Percentiles rank a stretch among this genome's conserved stretches.
Evolutionary conservation across 1,284 basidiomycete genomes (phyloP).

Genomic region (Tilletia setariae): DNA sequence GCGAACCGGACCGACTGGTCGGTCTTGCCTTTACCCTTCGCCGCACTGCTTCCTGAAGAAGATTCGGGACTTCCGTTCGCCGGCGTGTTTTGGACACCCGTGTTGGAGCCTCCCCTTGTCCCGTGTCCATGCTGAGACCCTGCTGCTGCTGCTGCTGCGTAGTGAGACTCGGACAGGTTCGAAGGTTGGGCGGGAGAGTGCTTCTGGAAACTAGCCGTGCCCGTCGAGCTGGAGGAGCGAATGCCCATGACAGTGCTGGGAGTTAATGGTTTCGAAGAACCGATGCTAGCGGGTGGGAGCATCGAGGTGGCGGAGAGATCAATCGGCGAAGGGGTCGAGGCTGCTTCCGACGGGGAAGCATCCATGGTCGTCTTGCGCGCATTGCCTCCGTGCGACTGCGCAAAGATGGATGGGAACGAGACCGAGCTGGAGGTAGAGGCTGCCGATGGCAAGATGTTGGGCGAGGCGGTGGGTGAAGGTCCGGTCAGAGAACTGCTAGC

Average conservation of each 20-base stretch:
- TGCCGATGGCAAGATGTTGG: neutral
- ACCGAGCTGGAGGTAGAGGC: neutral
- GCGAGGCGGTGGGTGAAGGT: neutral
- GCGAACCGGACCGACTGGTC: constrained; percentile 10
- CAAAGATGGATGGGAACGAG: constrained; percentile 10
- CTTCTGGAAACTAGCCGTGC: neutral
- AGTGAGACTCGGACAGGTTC: neutral
- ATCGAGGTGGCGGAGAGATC: constrained; percentile 34
- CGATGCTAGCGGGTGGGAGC: constrained; percentile 29
- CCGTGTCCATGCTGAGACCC: neutral
- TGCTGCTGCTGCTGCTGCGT: neutral
- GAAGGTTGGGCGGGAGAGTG: neutral
- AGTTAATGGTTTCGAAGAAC: constrained; percentile 41
- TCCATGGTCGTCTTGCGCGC: constrained; percentile 29
- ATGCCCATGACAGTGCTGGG: constrained; percentile 52
- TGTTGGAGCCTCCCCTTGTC: neutral
- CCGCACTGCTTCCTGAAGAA: constrained; percentile 10
- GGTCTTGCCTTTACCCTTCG: constrained; percentile 12
- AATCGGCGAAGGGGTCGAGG: constrained; percentile 48
- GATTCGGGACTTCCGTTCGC: constrained; percentile 3
- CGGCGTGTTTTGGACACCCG: neutral
- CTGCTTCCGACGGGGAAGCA: constrained; percentile 38
- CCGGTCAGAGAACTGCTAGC: neutral
- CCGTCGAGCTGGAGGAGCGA: neutral
- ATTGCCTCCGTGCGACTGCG: neutral